Evolutionary conservation across 2,329 filamentous ascomycete species (phyloP).

Genomic region (Fusarium torreyae): DNA sequence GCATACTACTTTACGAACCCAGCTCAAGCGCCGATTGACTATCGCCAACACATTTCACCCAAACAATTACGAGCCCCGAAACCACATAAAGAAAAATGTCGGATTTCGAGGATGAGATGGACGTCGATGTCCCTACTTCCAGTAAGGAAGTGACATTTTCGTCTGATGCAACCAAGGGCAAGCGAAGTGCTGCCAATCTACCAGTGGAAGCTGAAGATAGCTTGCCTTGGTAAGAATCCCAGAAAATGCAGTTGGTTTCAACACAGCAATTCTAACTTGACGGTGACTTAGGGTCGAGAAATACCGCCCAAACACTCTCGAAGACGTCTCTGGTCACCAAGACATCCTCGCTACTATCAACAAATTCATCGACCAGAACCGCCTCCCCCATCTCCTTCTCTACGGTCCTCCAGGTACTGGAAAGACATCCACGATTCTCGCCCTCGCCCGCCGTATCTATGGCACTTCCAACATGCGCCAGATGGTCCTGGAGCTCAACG

Average conservation of each 20-base stretch:
- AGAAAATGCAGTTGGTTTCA: not conserved
- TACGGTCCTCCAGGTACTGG: conserved; percentile 97
- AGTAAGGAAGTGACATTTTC: conserved; percentile 75
- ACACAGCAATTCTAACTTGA: not conserved
- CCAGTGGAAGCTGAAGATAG: conserved; percentile 95
- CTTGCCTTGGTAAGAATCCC: conserved; percentile 81
- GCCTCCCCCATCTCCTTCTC: conserved; percentile 93
- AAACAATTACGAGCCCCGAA: not conserved
- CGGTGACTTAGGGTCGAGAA: conserved; percentile 84
- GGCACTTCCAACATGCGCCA: conserved; percentile 93
- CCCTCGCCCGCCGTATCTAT: conserved; percentile 93
- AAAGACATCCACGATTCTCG: conserved; percentile 97
- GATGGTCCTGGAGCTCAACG: conserved; percentile 98
- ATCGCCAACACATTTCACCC: not conserved
- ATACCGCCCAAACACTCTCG: conserved; percentile 89
- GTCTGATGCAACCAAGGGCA: conserved; percentile 86
- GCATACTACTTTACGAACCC: conserved; percentile 7
- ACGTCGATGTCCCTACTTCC: conserved; percentile 66
- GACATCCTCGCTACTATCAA: conserved; percentile 98
- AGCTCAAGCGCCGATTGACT: conserved; percentile 14
- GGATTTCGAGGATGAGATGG: conserved; percentile 74
- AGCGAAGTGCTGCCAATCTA: conserved; percentile 91
- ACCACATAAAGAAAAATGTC: conserved; percentile 62
- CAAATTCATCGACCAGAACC: conserved; percentile 95
- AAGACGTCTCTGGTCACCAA: conserved; percentile 95